These are phyloP conservation scores for Penicillium tannophilum DNA, from an alignment of 495 filamentous ascomycete species.

Conservation along the genomic window DNA sequence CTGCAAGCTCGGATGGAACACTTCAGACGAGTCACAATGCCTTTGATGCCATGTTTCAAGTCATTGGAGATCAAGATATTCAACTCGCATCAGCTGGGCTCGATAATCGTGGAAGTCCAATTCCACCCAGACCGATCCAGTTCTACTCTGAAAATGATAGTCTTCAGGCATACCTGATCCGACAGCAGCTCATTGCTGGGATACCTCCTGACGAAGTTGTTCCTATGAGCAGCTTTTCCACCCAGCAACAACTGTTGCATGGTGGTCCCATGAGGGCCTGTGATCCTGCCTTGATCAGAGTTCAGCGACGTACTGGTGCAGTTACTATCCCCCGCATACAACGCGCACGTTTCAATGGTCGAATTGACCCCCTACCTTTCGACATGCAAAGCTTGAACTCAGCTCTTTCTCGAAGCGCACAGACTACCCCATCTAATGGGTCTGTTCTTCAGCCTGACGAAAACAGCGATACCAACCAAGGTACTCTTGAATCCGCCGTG, in stretches of 20 bases:
- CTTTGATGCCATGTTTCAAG: not conserved
- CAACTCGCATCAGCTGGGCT: not conserved
- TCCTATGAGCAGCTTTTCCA: slow-evolving; percentile 14
- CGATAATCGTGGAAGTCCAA: not conserved
- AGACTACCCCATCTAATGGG: not conserved
- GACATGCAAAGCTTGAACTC: not conserved
- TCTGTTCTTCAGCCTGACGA: not conserved
- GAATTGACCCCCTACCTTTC: not conserved
- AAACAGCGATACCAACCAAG: not conserved
- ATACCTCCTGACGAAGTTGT: slow-evolving; percentile 29
- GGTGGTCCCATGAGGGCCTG: not conserved
- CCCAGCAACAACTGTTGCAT: not conserved
- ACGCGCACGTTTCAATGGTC: not conserved
- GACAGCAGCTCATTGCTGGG: slow-evolving; percentile 35
- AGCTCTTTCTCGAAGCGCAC: not conserved
- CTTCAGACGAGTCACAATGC: not conserved
- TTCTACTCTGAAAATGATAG: slow-evolving; percentile 1
- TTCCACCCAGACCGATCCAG: not conserved
- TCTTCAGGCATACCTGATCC: slow-evolving; percentile 35
- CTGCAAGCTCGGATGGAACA: not conserved
- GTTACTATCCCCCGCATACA: not conserved
- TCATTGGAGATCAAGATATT: not conserved
- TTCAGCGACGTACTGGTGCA: not conserved
- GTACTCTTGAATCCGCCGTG: not conserved
- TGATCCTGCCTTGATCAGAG: not conserved